Evolutionary conservation across 306 rosid genomes (phyloP), one percentile per base, ranked within the genome.

Genomic region (Comarum palustre): DNA sequence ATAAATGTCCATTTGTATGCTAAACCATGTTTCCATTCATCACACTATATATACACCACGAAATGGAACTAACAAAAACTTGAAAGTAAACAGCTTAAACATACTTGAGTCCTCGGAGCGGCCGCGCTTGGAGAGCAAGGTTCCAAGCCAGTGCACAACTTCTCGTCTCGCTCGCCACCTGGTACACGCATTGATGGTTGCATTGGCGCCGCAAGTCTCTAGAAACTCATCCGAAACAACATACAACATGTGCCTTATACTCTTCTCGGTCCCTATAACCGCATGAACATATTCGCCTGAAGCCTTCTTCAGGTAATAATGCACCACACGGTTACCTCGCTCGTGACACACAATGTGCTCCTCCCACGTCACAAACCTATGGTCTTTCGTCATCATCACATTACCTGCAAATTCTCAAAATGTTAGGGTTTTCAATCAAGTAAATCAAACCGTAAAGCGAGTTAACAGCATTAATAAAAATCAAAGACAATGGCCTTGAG

Each of bases 231-330:
- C 90, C 5, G 90, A 81, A 52, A 87, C 85, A 70, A 87, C 92
- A 77, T 89, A 91, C 84, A 86, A 71, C 97, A 91, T 91, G 75
- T 91, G 97, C 79, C 97, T 83, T 72, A 91, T 84, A 58, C 97
- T 91, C 86, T 92, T 89, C 93, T 89, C 97, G 15, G 96, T 91
- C 66, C 97, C 97, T 46, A 89, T 77, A 64, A 91, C 91, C 38
- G 92, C 92, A 65, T 87, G 90, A 25, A 84, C 87, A 12, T 80
- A 81, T 70, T 83, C 58, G 73, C 91, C 97, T 0, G 75, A 58
- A 19, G 59, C 83, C 74, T 81, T 86, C 86, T 82, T 91, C 83
- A 91, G 61, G 68, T 82, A 86, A 43, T 89, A 91, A 68, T 91
- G 92, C 78, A 85, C 88, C 38, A 91, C 88, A 41, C 96, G 97